Percentiles rank a stretch among this genome's conserved stretches.
Conservation (phyloP, 1,139 yeast genomes). For the Keqinozyma sinolaborantium region DNA sequence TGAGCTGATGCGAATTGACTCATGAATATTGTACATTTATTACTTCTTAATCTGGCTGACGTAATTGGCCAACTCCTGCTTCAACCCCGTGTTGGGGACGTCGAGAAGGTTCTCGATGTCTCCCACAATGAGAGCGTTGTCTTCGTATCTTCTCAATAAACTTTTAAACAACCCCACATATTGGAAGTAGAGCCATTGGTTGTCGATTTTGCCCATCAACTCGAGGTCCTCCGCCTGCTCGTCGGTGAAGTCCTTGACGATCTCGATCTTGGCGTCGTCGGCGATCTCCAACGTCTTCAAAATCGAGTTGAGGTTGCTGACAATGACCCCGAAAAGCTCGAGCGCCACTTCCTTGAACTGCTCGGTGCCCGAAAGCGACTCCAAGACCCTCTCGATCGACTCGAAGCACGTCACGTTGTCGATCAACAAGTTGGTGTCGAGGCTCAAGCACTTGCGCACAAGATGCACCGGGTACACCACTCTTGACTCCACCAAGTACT, state of each 20-base stretch:
- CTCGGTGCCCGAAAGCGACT: slow-evolving; percentile 1
- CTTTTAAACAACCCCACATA: slow-evolving; percentile 42
- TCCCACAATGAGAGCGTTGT: background rate
- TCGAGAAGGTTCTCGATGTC: background rate
- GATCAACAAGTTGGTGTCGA: slow-evolving; percentile 31
- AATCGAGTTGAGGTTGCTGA: slow-evolving; percentile 32
- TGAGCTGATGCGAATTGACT: background rate
- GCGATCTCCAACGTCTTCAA: slow-evolving; percentile 20
- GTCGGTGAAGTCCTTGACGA: slow-evolving; percentile 23
- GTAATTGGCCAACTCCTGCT: background rate
- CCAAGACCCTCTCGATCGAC: slow-evolving; percentile 35
- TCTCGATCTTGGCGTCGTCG: slow-evolving; percentile 19
- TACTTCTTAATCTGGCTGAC: background rate
- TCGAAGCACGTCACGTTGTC: slow-evolving; percentile 48
- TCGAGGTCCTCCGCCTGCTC: slow-evolving; percentile 20
- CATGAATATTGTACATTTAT: background rate
- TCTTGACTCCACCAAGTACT: slow-evolving; percentile 53
- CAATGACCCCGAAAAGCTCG: slow-evolving; percentile 32
- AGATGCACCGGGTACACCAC: slow-evolving; percentile 42
- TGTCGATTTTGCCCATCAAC: slow-evolving; percentile 24
- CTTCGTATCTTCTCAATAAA: slow-evolving; percentile 27
- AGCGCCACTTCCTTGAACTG: slow-evolving; percentile 9
- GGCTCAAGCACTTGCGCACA: slow-evolving; percentile 39
- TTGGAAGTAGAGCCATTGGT: slow-evolving; percentile 43
- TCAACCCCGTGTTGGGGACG: background rate